Evolutionary conservation across 2,329 filamentous ascomycete genomes (phyloP), one percentile per base, ranked within the genome.

Genomic region (Colletotrichum eleusines): DNA sequence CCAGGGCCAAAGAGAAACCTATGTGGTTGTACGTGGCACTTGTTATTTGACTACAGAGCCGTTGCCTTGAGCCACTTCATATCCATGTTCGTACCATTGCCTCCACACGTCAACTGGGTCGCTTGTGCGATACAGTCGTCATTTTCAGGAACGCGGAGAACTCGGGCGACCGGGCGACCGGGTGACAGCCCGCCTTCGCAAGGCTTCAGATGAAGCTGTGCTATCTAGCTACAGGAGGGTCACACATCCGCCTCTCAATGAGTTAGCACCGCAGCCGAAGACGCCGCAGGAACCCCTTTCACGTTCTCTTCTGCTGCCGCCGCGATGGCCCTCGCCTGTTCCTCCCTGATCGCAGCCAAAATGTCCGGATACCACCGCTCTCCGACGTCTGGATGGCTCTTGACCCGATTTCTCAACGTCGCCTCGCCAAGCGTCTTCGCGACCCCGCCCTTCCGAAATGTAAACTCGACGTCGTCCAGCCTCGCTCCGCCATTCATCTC

Each of bases 321-420:
- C 28, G 75, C 46, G 53, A 72, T 70, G 54, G 73, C 74, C 74
- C 73, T 78, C 42, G 83, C 83, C 81, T 91, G 86, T 79, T 91
- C 87, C 75, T 87, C 87, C 63, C 87, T 85, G 62, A 91, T 88
- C 71, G 84, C 84, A 71, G 80, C 80, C 73, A 90, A 76, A 26
- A 90, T 87, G 53, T 92, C 89, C 3, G 91, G 91, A 77, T 92
- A 93, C 89, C 93, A 97, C 75, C 90, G 85, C 84, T 95, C 92
- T 2, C 92, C 93, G 1, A 97, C 94, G 79, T 97, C 94, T 4
- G 91, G 92, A 82, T 97, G 94, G 74, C 92, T 94, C 86, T 95
- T 96, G 75, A 97, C 87, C 18, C 94, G 84, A 81, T 97, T 97
- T 82, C 93, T 87, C 78, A 97, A 82, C 69, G 93, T 97, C 14